Percentiles rank a stretch among this genome's conserved stretches.
Conservation (phyloP, 2,329 filamentous ascomycete genomes). For the Talaromyces sp. region DNA sequence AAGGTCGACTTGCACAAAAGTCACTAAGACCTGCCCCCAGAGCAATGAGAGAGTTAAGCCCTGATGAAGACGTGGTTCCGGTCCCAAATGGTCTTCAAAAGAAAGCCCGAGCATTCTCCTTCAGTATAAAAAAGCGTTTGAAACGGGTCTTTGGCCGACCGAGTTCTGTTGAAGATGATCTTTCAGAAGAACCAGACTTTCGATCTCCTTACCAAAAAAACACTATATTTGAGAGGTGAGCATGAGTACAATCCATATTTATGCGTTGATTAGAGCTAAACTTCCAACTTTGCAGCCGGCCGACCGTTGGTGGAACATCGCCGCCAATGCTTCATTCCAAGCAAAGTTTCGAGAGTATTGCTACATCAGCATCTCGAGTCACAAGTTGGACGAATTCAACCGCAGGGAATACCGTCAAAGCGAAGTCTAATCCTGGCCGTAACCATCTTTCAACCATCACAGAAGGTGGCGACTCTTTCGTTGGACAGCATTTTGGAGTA, state of each 20-base stretch:
- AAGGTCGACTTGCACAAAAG: conserved; percentile 25
- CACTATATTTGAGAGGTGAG: conserved; percentile 12
- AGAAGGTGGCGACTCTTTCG: conserved; percentile 28
- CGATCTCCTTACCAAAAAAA: conserved; percentile 18
- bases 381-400: conserved; percentile 46
- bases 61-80: conserved; percentile 11
- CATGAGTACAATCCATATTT: neutral
- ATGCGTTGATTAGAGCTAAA: neutral
- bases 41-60: conserved; percentile 18
- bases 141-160: conserved; percentile 35
- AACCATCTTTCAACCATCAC: conserved; percentile 40
- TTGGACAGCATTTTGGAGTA: conserved; percentile 21
- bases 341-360: conserved; percentile 28
- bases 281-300: neutral
- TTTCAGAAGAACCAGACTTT: conserved; percentile 19
- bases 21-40: conserved; percentile 34
- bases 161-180: conserved; percentile 14
- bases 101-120: conserved; percentile 34
- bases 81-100: conserved; percentile 12
- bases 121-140: conserved; percentile 36
- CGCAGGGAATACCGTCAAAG: conserved; percentile 33
- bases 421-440: conserved; percentile 24
- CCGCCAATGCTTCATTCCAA: conserved; percentile 19
- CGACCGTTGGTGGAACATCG: conserved; percentile 9
- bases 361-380: conserved; percentile 37